Evolutionary conservation across 768 basidiomycete species (phyloP).

Genomic region (Boletus insuetus): DNA sequence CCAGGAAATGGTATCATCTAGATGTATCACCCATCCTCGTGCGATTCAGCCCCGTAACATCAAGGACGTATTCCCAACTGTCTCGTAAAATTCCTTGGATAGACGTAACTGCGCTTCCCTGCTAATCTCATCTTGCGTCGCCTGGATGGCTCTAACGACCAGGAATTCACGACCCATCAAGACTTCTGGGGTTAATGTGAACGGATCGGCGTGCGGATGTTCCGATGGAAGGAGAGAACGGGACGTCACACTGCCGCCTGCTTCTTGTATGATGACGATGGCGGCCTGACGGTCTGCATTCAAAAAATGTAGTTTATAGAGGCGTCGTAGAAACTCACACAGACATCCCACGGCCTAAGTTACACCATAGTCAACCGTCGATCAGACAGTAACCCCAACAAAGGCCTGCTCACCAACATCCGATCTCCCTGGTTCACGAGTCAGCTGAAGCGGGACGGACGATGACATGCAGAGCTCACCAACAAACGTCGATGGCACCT

Average conservation of each 20-base stretch:
- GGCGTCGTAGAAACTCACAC: constrained; percentile 38
- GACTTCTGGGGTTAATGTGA: constrained; percentile 63
- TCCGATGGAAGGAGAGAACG: constrained; percentile 45
- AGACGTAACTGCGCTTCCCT: constrained; percentile 72
- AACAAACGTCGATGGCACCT: constrained; percentile 84
- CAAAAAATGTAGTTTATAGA: background rate
- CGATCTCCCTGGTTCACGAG: constrained; percentile 64
- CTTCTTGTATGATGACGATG: constrained; percentile 84
- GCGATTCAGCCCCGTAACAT: constrained; percentile 30
- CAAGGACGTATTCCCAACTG: constrained; percentile 63
- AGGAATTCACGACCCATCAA: constrained; percentile 78
- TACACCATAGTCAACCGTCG: background rate
- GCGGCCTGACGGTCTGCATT: constrained; percentile 52
- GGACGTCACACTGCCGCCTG: constrained; percentile 76
- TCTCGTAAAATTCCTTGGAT: constrained; percentile 79
- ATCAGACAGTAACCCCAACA: background rate
- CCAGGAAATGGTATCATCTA: background rate
- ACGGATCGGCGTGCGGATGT: constrained; percentile 34
- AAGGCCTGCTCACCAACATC: constrained; percentile 49
- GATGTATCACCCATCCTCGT: background rate
- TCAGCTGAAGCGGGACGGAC: background rate
- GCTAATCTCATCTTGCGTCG: constrained; percentile 57
- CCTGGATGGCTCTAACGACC: constrained; percentile 65
- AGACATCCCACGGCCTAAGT: constrained; percentile 79
- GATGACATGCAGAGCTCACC: constrained; percentile 44